Conservation (phyloP, 2,329 filamentous ascomycete genomes). For the Bertia moriformis region DNA sequence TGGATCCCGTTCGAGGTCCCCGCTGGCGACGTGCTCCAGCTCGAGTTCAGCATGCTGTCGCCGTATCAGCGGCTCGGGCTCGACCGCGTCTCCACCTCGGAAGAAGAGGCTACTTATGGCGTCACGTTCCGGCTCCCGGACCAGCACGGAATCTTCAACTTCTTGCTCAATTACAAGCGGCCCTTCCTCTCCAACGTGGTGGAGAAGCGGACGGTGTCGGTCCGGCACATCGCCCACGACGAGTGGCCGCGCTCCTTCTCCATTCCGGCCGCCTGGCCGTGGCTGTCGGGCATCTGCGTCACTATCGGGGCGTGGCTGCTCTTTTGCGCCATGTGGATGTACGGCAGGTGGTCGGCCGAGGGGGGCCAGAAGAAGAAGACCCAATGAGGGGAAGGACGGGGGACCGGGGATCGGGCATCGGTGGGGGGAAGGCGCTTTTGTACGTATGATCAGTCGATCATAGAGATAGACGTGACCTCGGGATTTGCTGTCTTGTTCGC, state of each 20-base stretch:
- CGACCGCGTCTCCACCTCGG: slow-evolving; percentile 34
- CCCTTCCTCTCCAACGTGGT: slow-evolving; percentile 80
- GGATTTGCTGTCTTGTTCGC: too few relatives aligned
- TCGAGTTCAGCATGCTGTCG: slow-evolving; percentile 97
- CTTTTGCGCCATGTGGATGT: slow-evolving; percentile 84
- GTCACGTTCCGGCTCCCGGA: slow-evolving; percentile 73
- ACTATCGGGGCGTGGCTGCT: slow-evolving; percentile 72
- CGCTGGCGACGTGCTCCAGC: slow-evolving; percentile 61
- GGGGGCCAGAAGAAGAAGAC: slow-evolving; percentile 26
- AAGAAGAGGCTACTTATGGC: slow-evolving; percentile 57
- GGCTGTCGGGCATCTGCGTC: slow-evolving; percentile 75
- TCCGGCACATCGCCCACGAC: slow-evolving; percentile 91
- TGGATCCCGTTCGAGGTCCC: slow-evolving; percentile 64
- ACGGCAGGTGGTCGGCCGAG: slow-evolving; percentile 30
- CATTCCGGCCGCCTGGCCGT: slow-evolving; percentile 86
- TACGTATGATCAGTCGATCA: too few relatives aligned
- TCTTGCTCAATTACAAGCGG: slow-evolving; percentile 91
- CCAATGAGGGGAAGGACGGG: slow-evolving; percentile 20
- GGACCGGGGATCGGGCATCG: too few relatives aligned
- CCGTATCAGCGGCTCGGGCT: slow-evolving; percentile 85
- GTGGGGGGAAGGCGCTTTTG: too few relatives aligned
- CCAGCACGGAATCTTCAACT: slow-evolving; percentile 98
- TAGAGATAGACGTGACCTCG: too few relatives aligned
- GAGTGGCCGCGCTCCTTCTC: slow-evolving; percentile 85
- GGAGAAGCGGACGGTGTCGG: slow-evolving; percentile 87